Percentiles rank a stretch among this genome's conserved stretches.
phyloP scores from a whole-genome alignment of 2,329 filamentous ascomycete genomes.

The Colletotrichum aenigma region DNA sequence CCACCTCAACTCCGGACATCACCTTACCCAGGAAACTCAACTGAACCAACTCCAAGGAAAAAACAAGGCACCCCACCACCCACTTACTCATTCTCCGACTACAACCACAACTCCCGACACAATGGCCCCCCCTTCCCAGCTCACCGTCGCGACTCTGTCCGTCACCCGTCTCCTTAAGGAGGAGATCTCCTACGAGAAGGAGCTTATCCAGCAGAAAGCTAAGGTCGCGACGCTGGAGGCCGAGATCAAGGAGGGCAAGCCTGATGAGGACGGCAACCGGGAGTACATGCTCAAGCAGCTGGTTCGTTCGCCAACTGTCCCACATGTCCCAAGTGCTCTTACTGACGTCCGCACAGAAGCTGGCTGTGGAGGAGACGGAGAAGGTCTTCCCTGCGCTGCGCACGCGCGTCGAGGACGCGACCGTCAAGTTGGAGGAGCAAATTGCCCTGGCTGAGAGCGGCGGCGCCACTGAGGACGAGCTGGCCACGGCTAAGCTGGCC shows the following conservation, averaged over 20 bases:
- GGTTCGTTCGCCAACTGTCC: constrained; percentile 53
- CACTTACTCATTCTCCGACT: background rate
- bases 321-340: background rate
- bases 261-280: constrained; percentile 72
- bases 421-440: constrained; percentile 76
- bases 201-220: constrained; percentile 76
- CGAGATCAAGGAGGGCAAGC: constrained; percentile 54
- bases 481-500: constrained; percentile 59
- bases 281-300: constrained; percentile 85
- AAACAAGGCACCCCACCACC: background rate
- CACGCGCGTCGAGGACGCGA: constrained; percentile 72
- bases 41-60: background rate
- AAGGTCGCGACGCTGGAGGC: constrained; percentile 72
- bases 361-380: constrained; percentile 86
- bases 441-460: constrained; percentile 67
- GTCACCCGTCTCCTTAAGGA: constrained; percentile 89
- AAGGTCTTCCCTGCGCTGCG: constrained; percentile 77
- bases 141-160: constrained; percentile 80
- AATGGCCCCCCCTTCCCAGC: constrained; percentile 79
- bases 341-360: constrained; percentile 56
- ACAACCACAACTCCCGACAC: constrained; percentile 18
- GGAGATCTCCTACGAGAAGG: constrained; percentile 87
- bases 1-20: background rate
- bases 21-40: background rate
- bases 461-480: constrained; percentile 50